These are phyloP conservation scores for Heteromeles arbutifolia DNA, from an alignment of 306 rosid genomes.

Conservation along the genomic window DNA sequence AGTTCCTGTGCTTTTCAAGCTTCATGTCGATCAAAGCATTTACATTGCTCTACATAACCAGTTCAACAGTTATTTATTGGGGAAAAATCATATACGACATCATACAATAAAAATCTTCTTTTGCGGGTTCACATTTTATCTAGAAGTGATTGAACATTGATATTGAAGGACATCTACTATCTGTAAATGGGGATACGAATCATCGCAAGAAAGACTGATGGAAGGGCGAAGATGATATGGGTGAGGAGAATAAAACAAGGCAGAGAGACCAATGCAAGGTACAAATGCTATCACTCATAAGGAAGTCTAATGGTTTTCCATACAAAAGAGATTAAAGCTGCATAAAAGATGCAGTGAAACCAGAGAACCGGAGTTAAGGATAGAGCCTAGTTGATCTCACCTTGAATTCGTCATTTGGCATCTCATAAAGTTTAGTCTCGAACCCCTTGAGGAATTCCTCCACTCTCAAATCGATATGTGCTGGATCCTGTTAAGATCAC, in stretches of 20 bases:
- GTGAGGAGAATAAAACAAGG: background rate
- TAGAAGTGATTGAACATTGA: no score
- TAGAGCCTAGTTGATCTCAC: slow-evolving; percentile 29
- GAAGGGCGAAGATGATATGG: no score
- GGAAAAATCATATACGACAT: background rate
- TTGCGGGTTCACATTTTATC: no score
- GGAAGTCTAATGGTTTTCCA: background rate
- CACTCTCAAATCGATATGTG: slow-evolving; percentile 68
- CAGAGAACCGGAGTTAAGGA: background rate
- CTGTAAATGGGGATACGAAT: no score
- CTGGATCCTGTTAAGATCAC: slow-evolving; percentile 56
- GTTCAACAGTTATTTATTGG: slow-evolving; percentile 10
- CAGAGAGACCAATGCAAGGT: background rate
- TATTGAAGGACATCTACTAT: no score
- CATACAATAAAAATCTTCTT: no score
- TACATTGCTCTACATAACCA: slow-evolving; percentile 60
- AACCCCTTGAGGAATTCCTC: slow-evolving; percentile 69
- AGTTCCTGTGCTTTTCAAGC: slow-evolving; percentile 85
- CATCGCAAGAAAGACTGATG: no score
- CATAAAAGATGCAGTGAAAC: background rate
- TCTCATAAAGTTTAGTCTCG: slow-evolving; percentile 55
- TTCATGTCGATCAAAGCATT: slow-evolving; percentile 85
- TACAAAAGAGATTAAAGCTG: background rate
- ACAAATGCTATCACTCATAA: background rate
- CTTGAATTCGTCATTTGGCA: slow-evolving; percentile 84